These are phyloP conservation scores for Suillus subaureus DNA, from an alignment of 768 basidiomycete genomes.

Conservation along the genomic window DNA sequence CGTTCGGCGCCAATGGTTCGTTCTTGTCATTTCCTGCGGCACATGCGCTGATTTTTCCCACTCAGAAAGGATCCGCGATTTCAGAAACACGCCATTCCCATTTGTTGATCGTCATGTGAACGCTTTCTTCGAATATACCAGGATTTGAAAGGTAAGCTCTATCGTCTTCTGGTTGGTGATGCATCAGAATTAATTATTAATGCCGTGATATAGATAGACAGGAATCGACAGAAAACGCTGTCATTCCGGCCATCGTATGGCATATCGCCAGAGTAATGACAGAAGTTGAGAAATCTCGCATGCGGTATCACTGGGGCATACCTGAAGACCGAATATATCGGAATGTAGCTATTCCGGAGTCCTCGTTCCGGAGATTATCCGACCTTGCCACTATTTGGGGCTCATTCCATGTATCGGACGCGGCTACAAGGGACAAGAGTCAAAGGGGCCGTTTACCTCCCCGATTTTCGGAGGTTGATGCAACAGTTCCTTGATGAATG, in stretches of 20 bases:
- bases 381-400: constrained; percentile 20
- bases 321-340: constrained; percentile 12
- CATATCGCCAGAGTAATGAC: constrained; percentile 25
- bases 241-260: constrained; percentile 22
- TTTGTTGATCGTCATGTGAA: constrained; percentile 19
- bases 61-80: constrained; percentile 23
- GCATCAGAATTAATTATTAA: background rate
- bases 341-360: constrained; percentile 10
- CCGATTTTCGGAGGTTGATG: constrained; percentile 5
- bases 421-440: constrained; percentile 14
- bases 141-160: constrained; percentile 20
- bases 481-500: constrained; percentile 25
- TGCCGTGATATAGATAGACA: background rate
- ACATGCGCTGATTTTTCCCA: no score
- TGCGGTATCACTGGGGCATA: constrained; percentile 18
- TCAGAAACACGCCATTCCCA: constrained; percentile 24
- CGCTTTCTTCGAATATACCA: constrained; percentile 21
- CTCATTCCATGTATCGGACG: constrained; percentile 22
- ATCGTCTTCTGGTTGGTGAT: background rate
- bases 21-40: no score
- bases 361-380: constrained; percentile 18
- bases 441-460: no score
- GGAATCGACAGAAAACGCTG: constrained; percentile 1
- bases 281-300: constrained; percentile 16
- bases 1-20: no score